Evolutionary conservation across 495 filamentous ascomycete species (phyloP), one percentile per base, ranked within the genome.

Genomic region (Neohortaea acidophila): DNA sequence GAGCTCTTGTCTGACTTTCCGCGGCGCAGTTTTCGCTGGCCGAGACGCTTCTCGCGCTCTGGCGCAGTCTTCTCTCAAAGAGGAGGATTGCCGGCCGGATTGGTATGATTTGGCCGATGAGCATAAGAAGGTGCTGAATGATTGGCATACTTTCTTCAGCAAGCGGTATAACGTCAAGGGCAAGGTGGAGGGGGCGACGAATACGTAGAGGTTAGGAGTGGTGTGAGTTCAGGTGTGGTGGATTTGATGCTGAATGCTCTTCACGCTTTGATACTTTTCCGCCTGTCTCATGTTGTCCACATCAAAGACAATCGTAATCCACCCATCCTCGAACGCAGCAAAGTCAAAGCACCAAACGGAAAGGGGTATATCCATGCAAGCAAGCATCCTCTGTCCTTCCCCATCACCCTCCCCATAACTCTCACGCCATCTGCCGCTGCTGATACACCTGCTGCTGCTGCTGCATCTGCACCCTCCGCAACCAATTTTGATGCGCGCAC

Each of bases 111-210:
- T 99, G 30, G 59, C 60, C 15, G 85, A 92, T n/a, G 84, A 86
- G 61, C 75, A 94, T 56, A 84, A 94, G 63, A 69, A 65, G 19
- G 73, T 78, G 11, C 63, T 99, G 27, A 66, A 82, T 17, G 91
- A 96, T 53, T 99, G 89, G 89, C 76, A 72, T 37, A 91, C 78
- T 2, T 97, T 92, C 63, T 97, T 96, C 63, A 78, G 75, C 50
- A 97, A 94, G 62, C 68, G 89, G 27, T 97, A 97, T 56, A 94
- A 87, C 51, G 73, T 94, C 39, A 77, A 94, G 27, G 89, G 89
- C 22, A 72, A 72, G 56, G 80, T 92, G 7, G 58, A 76, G 46
- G 68, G 67, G 21, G 68, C 68, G 8, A 65, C 64, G 11, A 74
- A 72, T 31, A 25, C 26, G 21, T 48, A 45, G 33, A 23, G 27